Base-by-base conservation (phyloP, 1,284 basidiomycete genomes). In the Lentinus polychrous region DNA sequence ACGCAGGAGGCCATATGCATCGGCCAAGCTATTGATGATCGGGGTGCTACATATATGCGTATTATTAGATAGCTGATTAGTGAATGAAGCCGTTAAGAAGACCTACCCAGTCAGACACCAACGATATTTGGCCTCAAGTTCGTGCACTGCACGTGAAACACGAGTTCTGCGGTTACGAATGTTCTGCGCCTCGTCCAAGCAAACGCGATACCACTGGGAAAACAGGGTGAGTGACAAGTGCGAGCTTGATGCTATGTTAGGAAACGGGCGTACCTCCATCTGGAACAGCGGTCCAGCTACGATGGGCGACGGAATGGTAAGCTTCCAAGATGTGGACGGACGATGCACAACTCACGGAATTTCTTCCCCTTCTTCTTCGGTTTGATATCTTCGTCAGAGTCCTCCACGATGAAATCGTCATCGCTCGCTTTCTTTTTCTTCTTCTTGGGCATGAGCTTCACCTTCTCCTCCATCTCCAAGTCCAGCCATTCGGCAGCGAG, bases 31-130 rank as follows among this genome's bases (percentile, higher is more conserved):
- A 52, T 83, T 83, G 46, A 78, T 70, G 49, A 82, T 77, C 0
- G 79, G 80, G 0, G 79, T 81, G 7, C 78, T 76, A 33, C 15
- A 45, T 34, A n/a, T 32, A 17, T 36, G 33, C n/a, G n/a, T n/a
- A 33, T 27, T 44, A 42, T 45, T 24, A 36, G 22, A 20, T 3
- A 40, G 20, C n/a, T n/a, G 20, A 5, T 40, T 40, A 8, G 10
- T 27, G 27, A 20, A 8, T 7, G 10, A 23, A 17, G 6, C n/a
- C 37, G 17, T 40, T 46, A 33, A 38, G n/a, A 41, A 14, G n/a
- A 58, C 61, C 6, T 61, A 76, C 69, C 77, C 77, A 23, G 76
- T 78, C 3, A 81, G 64, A 52, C 73, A 75, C 78, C 78, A 81
- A 20, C 76, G 68, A 54, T 75, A 70, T 8, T 50, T 67, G 1